phyloP scores from a whole-genome alignment of 345 rosid species.

The Nasturtium officinale region DNA sequence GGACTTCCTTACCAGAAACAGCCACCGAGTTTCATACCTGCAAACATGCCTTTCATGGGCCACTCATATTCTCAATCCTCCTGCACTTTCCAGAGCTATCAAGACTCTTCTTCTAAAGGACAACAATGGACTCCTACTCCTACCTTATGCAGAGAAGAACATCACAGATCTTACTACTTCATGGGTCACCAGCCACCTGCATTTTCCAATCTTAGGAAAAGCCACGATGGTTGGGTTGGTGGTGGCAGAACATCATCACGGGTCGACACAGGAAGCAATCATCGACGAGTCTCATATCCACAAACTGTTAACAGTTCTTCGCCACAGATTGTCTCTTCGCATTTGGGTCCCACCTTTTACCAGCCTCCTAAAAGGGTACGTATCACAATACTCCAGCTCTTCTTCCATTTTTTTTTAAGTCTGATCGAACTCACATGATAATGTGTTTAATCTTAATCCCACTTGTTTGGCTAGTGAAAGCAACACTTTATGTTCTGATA shows the following conservation, averaged over 20 bases:
- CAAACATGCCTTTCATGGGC: constrained; percentile 47
- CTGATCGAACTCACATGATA: neutral
- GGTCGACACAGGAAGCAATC: constrained; percentile 45
- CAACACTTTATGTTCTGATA: neutral
- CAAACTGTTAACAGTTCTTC: constrained; percentile 49
- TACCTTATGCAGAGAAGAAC: constrained; percentile 68
- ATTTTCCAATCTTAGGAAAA: constrained; percentile 46
- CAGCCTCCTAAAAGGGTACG: constrained; percentile 55
- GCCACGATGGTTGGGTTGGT: constrained; percentile 54
- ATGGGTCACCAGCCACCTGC: constrained; percentile 57
- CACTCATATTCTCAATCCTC: constrained; percentile 62
- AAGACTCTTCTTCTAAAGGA: constrained; percentile 50
- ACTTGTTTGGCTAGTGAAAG: neutral
- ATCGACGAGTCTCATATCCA: constrained; percentile 59
- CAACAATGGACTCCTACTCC: constrained; percentile 51
- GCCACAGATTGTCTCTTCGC: constrained; percentile 46
- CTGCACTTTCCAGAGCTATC: constrained; percentile 54
- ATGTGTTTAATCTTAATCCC: neutral
- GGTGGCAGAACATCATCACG: constrained; percentile 46
- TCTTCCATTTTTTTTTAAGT: neutral
- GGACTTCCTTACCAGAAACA: constrained; percentile 56
- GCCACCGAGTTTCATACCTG: constrained; percentile 44
- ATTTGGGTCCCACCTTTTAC: constrained; percentile 43
- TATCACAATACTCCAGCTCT: constrained; percentile 2
- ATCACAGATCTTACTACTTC: constrained; percentile 63